Percentiles rank a stretch among this genome's conserved stretches.
These are phyloP conservation scores for Rhodotorula sphaerocarpa DNA, from an alignment of 768 basidiomycete genomes.

Conservation along the genomic window DNA sequence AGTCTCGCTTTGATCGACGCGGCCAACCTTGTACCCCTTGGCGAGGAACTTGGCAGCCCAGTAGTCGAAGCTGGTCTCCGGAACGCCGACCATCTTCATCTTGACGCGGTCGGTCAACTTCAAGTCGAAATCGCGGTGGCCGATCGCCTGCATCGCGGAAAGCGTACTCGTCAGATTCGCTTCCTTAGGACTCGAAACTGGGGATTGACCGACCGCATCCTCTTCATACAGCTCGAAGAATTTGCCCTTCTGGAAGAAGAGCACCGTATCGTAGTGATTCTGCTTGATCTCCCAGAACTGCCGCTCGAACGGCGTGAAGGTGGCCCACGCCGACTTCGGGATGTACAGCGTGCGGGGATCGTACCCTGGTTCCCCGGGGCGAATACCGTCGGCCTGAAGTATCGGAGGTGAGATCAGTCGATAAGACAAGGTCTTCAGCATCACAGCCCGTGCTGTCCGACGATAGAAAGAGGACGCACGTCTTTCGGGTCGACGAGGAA, in stretches of 20 bases:
- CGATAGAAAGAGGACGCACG: conserved; percentile 15
- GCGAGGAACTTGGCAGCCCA: conserved; percentile 63
- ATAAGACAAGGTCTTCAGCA: neutral
- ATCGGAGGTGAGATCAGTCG: neutral
- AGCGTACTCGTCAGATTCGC: neutral
- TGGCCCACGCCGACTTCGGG: conserved; percentile 64
- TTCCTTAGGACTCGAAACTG: neutral
- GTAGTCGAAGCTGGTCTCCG: conserved; percentile 84
- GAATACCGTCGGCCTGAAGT: conserved; percentile 64
- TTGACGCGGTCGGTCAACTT: conserved; percentile 76
- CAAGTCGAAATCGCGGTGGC: conserved; percentile 88
- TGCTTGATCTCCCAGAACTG: conserved; percentile 77
- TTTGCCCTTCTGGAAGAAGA: conserved; percentile 95
- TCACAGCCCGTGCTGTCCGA: too few species aligned
- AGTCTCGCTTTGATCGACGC: conserved; percentile 94
- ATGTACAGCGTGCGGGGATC: conserved; percentile 82
- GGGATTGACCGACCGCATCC: conserved; percentile 45
- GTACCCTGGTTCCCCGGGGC: conserved; percentile 73
- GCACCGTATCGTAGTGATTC: conserved; percentile 87
- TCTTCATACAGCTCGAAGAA: conserved; percentile 42
- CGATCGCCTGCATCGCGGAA: conserved; percentile 51
- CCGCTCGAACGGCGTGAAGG: conserved; percentile 91
- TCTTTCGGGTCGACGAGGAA: conserved; percentile 38
- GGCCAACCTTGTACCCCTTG: conserved; percentile 78
- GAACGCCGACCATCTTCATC: conserved; percentile 99